Base-by-base conservation (phyloP, 192 early-diverging fungal genomes). In the Umbelopsis sp. region DNA sequence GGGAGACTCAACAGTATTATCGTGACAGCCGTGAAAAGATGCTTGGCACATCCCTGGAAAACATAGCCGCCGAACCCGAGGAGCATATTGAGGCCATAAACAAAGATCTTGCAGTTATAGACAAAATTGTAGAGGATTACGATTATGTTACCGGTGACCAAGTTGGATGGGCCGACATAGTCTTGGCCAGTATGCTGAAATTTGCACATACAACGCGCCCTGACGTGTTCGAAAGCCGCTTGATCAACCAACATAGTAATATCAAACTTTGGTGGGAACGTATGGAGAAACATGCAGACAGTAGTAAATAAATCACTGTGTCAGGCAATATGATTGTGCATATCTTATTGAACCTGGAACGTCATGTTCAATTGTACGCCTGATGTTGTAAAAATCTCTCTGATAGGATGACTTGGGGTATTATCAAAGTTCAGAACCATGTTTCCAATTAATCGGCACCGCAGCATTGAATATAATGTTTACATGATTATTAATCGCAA, bases 151-250 rank as follows among this genome's bases (percentile, higher is more conserved):
- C 77, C 18, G 83, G 83, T 64, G 46, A 74, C 27, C 58, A 21
- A 81, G 83, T 77, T 66, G 76, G 80, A 16, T 84, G 73, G 71
- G 73, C 80, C 5, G 80, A 82, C 55, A 74, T 80, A 47, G 67
- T 76, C 1, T 25, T 84, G 10, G 80, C 74, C 5, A 67, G 78
- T 9, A 72, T 45, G 46, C 73, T 84, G 68, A 69, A 70, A 1
- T 71, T 72, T 73, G 52, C 82, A 55, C 49, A 66, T 23, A 64
- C 70, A 1, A 68, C 77, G 15, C 68, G 71, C 25, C 80, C 76
- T 41, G 75, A 77, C 1, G 50, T 77, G 23, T 82, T 84, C 37
- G 61, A 78, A 30, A 71, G 74, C 15, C 66, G 68, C 16, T 16
- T 84, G 22, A 45, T 84, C 33, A 66, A 75, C n/a, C 71, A 49